Percentiles rank a stretch among this genome's conserved stretches.
Evolutionary conservation across 2,329 filamentous ascomycete species (phyloP).

Genomic region (Ciborinia camelliae): DNA sequence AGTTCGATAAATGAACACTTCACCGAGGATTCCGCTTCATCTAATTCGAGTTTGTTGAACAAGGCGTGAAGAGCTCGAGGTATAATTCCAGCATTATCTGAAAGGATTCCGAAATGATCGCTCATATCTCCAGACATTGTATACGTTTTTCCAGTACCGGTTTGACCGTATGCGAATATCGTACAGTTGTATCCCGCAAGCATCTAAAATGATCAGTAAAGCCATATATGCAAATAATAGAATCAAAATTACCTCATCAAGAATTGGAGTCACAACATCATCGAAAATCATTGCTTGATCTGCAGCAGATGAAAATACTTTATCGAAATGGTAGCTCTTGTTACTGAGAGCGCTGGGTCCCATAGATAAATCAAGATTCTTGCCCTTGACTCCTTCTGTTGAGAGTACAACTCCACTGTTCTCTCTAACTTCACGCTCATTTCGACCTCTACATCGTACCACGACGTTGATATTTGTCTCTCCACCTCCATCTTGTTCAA

Average conservation of each 20-base stretch:
- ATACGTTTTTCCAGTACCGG: conserved; percentile 96
- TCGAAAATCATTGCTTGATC: conserved; percentile 94
- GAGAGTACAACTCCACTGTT: conserved; percentile 91
- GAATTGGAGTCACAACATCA: conserved; percentile 86
- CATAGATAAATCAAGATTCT: conserved; percentile 82
- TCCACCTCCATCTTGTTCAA: conserved; percentile 67
- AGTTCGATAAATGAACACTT: conserved; percentile 99
- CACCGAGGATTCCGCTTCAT: conserved; percentile 79
- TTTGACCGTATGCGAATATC: conserved; percentile 97
- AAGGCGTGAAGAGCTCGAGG: conserved; percentile 84
- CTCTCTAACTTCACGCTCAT: conserved; percentile 86
- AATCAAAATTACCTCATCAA: conserved; percentile 72
- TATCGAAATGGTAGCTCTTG: conserved; percentile 95
- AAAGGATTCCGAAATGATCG: conserved; percentile 77
- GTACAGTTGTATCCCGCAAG: conserved; percentile 95
- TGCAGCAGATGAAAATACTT: conserved; percentile 91
- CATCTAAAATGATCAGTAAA: conserved; percentile 56
- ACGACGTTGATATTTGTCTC: conserved; percentile 98
- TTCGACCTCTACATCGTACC: conserved; percentile 88
- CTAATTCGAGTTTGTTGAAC: conserved; percentile 77
- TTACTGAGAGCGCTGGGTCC: conserved; percentile 89
- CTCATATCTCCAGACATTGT: conserved; percentile 99
- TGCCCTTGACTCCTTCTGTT: conserved; percentile 85
- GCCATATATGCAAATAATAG: conserved; percentile 1
- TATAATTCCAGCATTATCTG: conserved; percentile 91